Evolutionary conservation across 768 basidiomycete genomes (phyloP).

Genomic region (Boletus vinaceobasis): DNA sequence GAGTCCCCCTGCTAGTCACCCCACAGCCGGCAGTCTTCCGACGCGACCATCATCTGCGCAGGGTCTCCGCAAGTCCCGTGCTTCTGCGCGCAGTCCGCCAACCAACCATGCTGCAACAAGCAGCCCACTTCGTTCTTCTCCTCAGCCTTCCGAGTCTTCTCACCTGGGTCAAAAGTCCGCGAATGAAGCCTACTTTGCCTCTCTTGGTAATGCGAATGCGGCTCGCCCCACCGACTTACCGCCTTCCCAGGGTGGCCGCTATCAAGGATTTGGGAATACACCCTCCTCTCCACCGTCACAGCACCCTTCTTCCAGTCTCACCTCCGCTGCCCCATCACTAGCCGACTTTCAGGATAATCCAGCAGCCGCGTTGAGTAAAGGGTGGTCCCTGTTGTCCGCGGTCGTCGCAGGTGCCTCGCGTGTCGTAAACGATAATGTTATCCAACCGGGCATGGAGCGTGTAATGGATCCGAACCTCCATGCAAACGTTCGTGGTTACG

Average conservation of each 20-base stretch:
- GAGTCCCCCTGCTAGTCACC: conserved; percentile 52
- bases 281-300: conserved; percentile 57
- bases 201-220: conserved; percentile 80
- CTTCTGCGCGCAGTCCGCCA: conserved; percentile 54
- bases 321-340: conserved; percentile 77
- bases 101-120: conserved; percentile 56
- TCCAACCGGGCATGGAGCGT: conserved; percentile 84
- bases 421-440: conserved; percentile 79
- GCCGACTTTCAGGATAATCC: conserved; percentile 86
- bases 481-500: conserved; percentile 68
- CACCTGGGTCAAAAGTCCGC: conserved; percentile 60
- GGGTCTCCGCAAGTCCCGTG: conserved; percentile 84
- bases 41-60: conserved; percentile 71
- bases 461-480: conserved; percentile 81
- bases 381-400: conserved; percentile 93
- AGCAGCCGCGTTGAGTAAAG: conserved; percentile 79
- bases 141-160: conserved; percentile 42
- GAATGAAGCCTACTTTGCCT: conserved; percentile 87
- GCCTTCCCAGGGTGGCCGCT: conserved; percentile 91
- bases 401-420: conserved; percentile 78
- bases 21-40: conserved; percentile 37
- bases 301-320: conserved; percentile 68
- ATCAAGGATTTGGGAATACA: conserved; percentile 88
- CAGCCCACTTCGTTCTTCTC: conserved; percentile 36
- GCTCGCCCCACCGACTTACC: conserved; percentile 73